Evolutionary conservation across 805 yeast species (phyloP).

Genomic region (Zygosaccharomyces rouxii): DNA sequence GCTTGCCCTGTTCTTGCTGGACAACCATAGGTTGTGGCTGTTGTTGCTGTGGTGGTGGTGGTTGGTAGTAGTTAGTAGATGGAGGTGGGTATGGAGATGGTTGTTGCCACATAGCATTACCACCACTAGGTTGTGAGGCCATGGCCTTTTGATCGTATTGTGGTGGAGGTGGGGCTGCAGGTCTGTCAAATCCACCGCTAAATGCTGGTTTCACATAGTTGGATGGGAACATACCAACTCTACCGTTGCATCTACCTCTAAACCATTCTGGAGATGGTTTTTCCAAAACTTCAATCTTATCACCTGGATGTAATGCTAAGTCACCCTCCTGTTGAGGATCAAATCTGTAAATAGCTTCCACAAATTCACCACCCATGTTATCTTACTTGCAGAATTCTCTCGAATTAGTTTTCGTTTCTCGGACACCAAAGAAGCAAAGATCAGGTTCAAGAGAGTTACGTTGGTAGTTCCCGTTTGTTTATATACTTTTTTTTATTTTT

Average conservation of each 20-base stretch:
- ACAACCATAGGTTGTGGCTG: slow-evolving; percentile 27
- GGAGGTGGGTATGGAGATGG: slow-evolving; percentile 49
- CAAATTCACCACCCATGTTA: slow-evolving; percentile 35
- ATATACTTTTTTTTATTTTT: neutral
- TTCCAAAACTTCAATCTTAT: slow-evolving; percentile 63
- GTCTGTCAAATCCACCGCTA: slow-evolving; percentile 18
- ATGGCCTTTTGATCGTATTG: slow-evolving; percentile 19
- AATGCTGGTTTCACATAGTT: slow-evolving; percentile 60
- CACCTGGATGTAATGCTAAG: slow-evolving; percentile 59
- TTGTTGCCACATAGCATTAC: slow-evolving; percentile 22
- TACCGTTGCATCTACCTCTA: slow-evolving; percentile 64
- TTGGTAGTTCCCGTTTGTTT: neutral
- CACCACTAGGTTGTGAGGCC: slow-evolving; percentile 30
- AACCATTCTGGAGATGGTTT: slow-evolving; percentile 86
- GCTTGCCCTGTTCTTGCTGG: slow-evolving; percentile 32
- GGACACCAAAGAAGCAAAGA: neutral
- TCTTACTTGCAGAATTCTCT: neutral
- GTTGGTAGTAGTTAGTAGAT: slow-evolving; percentile 45
- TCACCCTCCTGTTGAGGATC: slow-evolving; percentile 74
- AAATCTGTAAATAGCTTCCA: slow-evolving; percentile 73
- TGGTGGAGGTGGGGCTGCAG: slow-evolving; percentile 14
- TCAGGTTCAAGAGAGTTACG: neutral
- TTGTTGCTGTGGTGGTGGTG: slow-evolving; percentile 32
- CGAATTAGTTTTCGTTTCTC: neutral
- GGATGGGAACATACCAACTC: slow-evolving; percentile 82